Evolutionary conservation across 2,329 filamentous ascomycete genomes (phyloP), one percentile per base, ranked within the genome.

Genomic region (Sclerotiophoma versabilis): DNA sequence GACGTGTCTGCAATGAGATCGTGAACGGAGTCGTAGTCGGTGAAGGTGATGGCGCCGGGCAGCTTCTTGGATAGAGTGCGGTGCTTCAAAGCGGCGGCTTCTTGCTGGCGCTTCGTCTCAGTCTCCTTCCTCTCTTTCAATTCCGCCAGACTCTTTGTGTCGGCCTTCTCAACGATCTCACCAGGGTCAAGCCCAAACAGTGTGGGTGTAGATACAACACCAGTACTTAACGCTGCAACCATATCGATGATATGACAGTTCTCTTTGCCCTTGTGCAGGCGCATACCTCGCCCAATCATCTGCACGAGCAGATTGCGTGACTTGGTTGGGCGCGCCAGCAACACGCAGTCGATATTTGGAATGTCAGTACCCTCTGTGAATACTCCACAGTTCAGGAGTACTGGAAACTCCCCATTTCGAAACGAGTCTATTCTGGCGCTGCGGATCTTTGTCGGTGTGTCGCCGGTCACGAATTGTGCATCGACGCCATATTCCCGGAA

Each of bases 311-410:
- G 79, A 65, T 97, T 98, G n/a, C 90, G 87, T 14, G 95, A 98
- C 63, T 88, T 87, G 1, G 95, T 99, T 0, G 95, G 95, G 20
- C 95, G 82, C 3, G 90, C 92, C 8, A 99, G 82, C 8, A 99
- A 72, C 20, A 99, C 85, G 70, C 95, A 98, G 77, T 99, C 95
- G 62, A 99, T 91, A 71, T 96, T 97, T 5, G 96, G 95, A 26
- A 99, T 96, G 69, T 99, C 95, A 0, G 95, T 99, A 2, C 95
- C 95, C 77, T 99, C 95, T 0, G 93, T 98, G 69, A 96, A 98
- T 33, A 99, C 90, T 8, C 93, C 93, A 69, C 95, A 98, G 72
- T 99, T 99, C 45, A 99, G 78, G 12, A 99, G 82, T 1, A 99
- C 91, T 0, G 92, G 91, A 59, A 91, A 98, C 36, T 92, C 84